These are phyloP conservation scores for Trypanosoma rangeli DNA, from an alignment of 208 protist species.

Conservation along the genomic window DNA sequence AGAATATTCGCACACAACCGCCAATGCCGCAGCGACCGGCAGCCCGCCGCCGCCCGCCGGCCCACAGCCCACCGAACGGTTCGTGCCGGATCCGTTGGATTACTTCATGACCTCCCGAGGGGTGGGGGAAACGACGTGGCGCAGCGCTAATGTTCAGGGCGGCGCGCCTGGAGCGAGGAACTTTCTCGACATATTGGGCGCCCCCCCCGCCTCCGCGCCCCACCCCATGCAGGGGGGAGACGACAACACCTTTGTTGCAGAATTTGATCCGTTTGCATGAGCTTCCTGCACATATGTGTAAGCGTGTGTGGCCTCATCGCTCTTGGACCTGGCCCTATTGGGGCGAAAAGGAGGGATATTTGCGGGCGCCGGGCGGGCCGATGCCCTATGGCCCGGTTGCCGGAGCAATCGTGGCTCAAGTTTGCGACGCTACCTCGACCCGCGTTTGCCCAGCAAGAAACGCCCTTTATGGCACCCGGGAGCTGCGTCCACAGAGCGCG, in stretches of 20 bases:
- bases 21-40: background rate
- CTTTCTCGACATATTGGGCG: slow-evolving; percentile 2
- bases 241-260: slow-evolving; percentile 16
- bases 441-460: background rate
- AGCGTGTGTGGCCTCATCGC: background rate
- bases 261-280: slow-evolving; percentile 32
- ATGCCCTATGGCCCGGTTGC: background rate
- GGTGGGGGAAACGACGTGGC: background rate
- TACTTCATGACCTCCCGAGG: background rate
- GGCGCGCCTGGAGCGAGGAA: background rate
- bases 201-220: background rate
- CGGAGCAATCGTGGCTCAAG: background rate
- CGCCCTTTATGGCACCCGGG: background rate
- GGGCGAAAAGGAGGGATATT: background rate
- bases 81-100: slow-evolving; percentile 2
- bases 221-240: background rate
- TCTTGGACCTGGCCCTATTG: background rate
- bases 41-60: background rate
- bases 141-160: background rate
- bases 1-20: background rate
- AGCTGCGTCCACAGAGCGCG: background rate
- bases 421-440: background rate
- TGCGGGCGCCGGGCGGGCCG: background rate
- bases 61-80: background rate
- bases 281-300: background rate